Conservation (phyloP, 1,139 yeast species). For the Suhomyces atakaporum region DNA sequence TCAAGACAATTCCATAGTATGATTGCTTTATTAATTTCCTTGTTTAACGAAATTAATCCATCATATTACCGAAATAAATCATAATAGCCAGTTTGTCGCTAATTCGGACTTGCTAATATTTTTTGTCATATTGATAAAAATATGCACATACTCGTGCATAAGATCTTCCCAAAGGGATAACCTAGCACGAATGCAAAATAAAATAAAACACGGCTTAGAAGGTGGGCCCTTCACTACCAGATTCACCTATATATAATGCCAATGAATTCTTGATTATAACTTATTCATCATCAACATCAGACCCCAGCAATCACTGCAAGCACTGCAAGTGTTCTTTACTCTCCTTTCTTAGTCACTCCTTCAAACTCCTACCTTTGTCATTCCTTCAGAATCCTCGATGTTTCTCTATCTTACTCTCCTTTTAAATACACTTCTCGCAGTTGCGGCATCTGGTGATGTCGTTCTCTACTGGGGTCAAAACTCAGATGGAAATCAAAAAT, state of each 20-base stretch:
- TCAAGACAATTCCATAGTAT: neutral
- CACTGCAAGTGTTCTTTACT: too few species aligned
- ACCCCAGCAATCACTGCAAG: conserved; percentile 1
- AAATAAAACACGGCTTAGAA: too few species aligned
- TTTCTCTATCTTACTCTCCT: conserved; percentile 8
- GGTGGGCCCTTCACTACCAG: conserved; percentile 1
- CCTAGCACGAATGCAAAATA: too few species aligned
- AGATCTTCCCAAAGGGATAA: conserved; percentile 7
- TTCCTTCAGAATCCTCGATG: conserved; percentile 8
- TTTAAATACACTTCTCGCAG: conserved; percentile 11
- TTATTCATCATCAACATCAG: neutral
- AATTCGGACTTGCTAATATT: too few species aligned
- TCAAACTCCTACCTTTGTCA: conserved; percentile 6
- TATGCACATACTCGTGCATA: conserved; percentile 6
- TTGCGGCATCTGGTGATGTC: conserved; percentile 31
- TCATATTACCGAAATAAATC: neutral
- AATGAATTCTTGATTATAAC: neutral
- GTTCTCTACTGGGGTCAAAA: conserved; percentile 94
- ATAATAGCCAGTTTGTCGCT: neutral
- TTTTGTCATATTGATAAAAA: neutral
- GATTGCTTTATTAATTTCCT: neutral
- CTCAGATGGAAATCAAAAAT: conserved; percentile 71
- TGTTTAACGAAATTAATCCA: neutral
- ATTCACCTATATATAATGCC: conserved; percentile 2
- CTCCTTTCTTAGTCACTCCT: conserved; percentile 10